Percentiles rank a stretch among this genome's conserved stretches.
Evolutionary conservation across 371 early-diverging fungal genomes (phyloP).

Genomic region (Dipsacomyces acuminosporus): DNA sequence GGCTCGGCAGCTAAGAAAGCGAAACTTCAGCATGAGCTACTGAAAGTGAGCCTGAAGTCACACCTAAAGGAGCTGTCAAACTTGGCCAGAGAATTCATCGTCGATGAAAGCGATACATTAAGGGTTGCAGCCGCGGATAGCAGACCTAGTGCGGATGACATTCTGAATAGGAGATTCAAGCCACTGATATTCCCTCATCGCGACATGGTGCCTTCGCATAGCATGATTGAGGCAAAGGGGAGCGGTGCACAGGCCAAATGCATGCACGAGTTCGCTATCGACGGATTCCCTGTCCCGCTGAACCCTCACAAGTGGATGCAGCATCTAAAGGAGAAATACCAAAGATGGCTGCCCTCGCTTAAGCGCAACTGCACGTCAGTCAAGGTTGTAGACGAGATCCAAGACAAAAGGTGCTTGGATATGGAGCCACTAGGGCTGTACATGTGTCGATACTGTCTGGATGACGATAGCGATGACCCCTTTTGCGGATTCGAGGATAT

Average conservation of each 20-base stretch:
- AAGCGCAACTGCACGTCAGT: background rate
- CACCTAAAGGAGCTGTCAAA: no score
- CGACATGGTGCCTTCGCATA: slow-evolving; percentile 13
- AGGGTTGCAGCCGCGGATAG: no score
- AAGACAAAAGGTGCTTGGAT: background rate
- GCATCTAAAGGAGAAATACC: slow-evolving; percentile 7
- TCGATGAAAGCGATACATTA: no score
- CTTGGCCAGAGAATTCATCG: no score
- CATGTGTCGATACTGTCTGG: slow-evolving; percentile 16
- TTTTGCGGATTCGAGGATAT: slow-evolving; percentile 8
- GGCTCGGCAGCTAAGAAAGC: no score
- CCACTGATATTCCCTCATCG: slow-evolving; percentile 7
- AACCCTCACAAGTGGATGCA: slow-evolving; percentile 15
- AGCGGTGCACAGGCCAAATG: background rate
- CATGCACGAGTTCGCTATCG: slow-evolving; percentile 8
- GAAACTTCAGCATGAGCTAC: no score
- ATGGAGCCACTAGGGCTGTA: background rate
- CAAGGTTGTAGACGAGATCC: background rate
- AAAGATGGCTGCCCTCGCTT: slow-evolving; percentile 2
- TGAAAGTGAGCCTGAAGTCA: no score
- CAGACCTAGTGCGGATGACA: background rate
- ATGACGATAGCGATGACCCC: slow-evolving; percentile 5
- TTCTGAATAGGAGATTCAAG: slow-evolving; percentile 4
- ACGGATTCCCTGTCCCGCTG: slow-evolving; percentile 19
- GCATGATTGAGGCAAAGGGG: slow-evolving; percentile 2